These are phyloP conservation scores for Aspergillus transmontanensis DNA, from an alignment of 2,329 filamentous ascomycete genomes.

Conservation along the genomic window DNA sequence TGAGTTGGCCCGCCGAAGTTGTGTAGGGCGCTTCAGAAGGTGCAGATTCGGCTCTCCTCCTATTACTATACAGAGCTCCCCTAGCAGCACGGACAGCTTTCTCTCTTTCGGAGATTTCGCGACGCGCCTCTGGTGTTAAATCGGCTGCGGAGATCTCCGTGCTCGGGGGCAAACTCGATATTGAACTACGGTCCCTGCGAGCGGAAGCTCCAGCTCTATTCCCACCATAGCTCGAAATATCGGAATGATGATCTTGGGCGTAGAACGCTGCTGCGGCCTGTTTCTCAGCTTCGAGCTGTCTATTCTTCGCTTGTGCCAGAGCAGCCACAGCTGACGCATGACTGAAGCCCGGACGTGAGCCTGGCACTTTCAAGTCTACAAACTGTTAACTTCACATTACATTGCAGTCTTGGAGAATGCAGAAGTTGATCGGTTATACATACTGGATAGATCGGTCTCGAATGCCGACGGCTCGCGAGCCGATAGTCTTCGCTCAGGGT, in stretches of 20 bases:
- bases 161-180: conserved; percentile 18
- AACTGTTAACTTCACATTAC: neutral
- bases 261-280: conserved; percentile 60
- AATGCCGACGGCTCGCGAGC: conserved; percentile 23
- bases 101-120: conserved; percentile 53
- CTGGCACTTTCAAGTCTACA: conserved; percentile 28
- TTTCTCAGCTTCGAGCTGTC: conserved; percentile 59
- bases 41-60: conserved; percentile 67
- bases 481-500: conserved; percentile 39
- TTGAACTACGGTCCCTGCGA: conserved; percentile 29
- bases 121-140: conserved; percentile 58
- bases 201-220: conserved; percentile 76
- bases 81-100: conserved; percentile 75
- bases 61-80: conserved; percentile 67
- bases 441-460: conserved; percentile 27
- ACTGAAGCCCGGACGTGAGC: conserved; percentile 63
- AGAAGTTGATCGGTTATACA: conserved; percentile 11
- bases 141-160: conserved; percentile 62
- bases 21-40: conserved; percentile 63
- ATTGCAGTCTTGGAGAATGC: neutral
- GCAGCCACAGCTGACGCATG: conserved; percentile 71
- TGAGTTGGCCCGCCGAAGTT: conserved; percentile 65
- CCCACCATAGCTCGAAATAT: conserved; percentile 62
- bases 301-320: conserved; percentile 70
- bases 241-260: conserved; percentile 60